phyloP scores from a whole-genome alignment of 257 asterid species.

The Rhazya stricta region DNA sequence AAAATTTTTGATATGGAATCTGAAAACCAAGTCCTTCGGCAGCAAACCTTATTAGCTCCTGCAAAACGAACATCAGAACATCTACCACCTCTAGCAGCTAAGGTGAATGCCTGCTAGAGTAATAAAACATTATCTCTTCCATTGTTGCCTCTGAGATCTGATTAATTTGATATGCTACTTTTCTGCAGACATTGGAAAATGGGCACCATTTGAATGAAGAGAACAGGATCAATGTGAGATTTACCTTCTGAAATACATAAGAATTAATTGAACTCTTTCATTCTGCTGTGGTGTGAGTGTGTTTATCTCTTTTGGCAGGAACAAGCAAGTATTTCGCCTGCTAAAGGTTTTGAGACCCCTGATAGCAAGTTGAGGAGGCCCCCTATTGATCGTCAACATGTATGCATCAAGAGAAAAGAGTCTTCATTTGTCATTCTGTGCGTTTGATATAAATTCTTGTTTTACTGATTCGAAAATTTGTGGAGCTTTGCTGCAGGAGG shows the following conservation, averaged over 20 bases:
- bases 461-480: constrained; percentile 17
- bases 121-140: constrained; percentile 15
- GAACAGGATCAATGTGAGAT: constrained; percentile 43
- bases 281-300: constrained; percentile 7
- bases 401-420: constrained; percentile 29
- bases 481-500: constrained; percentile 63
- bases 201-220: constrained; percentile 69
- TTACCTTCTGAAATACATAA: not conserved
- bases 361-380: constrained; percentile 81
- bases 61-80: constrained; percentile 49
- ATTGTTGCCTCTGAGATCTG: constrained; percentile 17
- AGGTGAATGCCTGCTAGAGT: constrained; percentile 34
- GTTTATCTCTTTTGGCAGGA: constrained; percentile 50
- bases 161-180: constrained; percentile 17
- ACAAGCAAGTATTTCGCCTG: constrained; percentile 36
- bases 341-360: constrained; percentile 63
- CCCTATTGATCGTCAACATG: constrained; percentile 81
- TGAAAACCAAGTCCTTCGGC: constrained; percentile 86
- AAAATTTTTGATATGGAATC: constrained; percentile 81
- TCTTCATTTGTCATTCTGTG: constrained; percentile 6
- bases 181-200: constrained; percentile 65
- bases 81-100: constrained; percentile 39
- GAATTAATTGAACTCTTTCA: constrained; percentile 10
- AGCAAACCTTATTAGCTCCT: constrained; percentile 57
- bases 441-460: constrained; percentile 9